Evolutionary conservation across 768 basidiomycete species (phyloP).

Genomic region (Trametopsis cervina): DNA sequence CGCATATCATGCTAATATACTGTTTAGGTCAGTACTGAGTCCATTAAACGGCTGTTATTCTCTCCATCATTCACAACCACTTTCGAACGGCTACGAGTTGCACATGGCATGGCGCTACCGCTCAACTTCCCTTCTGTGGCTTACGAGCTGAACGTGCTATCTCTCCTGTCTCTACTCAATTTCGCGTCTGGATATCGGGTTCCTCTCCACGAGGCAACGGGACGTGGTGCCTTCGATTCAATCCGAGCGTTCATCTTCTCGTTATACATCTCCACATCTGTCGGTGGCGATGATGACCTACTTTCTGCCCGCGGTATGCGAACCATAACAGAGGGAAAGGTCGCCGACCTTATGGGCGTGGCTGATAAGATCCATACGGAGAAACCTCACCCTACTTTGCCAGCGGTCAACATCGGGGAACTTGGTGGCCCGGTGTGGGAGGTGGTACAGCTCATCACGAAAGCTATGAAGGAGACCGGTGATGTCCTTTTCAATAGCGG

Average conservation of each 20-base stretch:
- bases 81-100: constrained; percentile 51
- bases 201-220: constrained; percentile 62
- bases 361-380: constrained; percentile 53
- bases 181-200: constrained; percentile 78
- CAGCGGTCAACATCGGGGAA: constrained; percentile 68
- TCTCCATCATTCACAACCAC: constrained; percentile 59
- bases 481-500: constrained; percentile 49
- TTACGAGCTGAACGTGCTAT: constrained; percentile 79
- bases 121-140: constrained; percentile 68
- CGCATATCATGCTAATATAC: background rate
- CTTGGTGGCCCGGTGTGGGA: constrained; percentile 70
- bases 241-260: constrained; percentile 70
- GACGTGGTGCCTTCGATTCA: constrained; percentile 79
- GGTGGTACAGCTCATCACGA: constrained; percentile 59
- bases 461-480: constrained; percentile 69
- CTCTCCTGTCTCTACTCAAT: constrained; percentile 71
- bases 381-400: constrained; percentile 57
- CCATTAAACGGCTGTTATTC: constrained; percentile 54
- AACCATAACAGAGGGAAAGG: constrained; percentile 40
- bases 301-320: constrained; percentile 66
- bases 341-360: constrained; percentile 71
- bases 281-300: constrained; percentile 45
- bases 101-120: constrained; percentile 71
- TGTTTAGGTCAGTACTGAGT: constrained; percentile 46
- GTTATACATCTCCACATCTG: constrained; percentile 59